Evolutionary conservation across 108 stramenopile species (phyloP), one percentile per base, ranked within the genome.

Genomic region (Fragilaria crotonensis): DNA sequence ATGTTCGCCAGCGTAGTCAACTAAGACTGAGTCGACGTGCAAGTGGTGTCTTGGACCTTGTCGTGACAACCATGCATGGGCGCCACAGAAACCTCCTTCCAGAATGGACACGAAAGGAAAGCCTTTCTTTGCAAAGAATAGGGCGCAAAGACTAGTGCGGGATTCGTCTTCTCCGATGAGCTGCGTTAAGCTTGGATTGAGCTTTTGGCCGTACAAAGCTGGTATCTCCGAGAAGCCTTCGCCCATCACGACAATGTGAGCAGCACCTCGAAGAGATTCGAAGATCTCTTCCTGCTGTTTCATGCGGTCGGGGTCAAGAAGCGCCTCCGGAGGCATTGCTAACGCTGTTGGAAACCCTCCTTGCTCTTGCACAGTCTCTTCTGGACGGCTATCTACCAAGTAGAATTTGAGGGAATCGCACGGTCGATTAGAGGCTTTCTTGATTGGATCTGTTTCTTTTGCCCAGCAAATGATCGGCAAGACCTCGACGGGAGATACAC

Each of bases 31-130:
- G 5, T 76, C 58, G 18, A 72, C 80, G 3, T 62, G 28, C 33
- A 89, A 47, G 23, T 66, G 57, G 44, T 65, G 22, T 5, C 62
- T 52, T 25, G 66, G 71, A 18, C 83, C 83, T 11, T 82, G 72
- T 52, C 87, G 69, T 29, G 71, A 75, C 14, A 94, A 68, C 63
- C 73, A 94, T n/a, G 87, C 65, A 60, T 94, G 93, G 11, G 83
- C 82, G 11, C 79, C 77, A 25, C 83, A 89, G 62, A 94, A 94
- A 2, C 93, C 93, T 17, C 95, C 95, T 27, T 87, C 85, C n/a
- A 95, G 61, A 17, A 93, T 57, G 18, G 87, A 89, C n/a, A 96
- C 90, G 65, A 89, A 96, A 5, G 93, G 93, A 64, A 92, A 96
- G 0, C 93, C 95, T 61, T 70, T 80, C 64, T 93, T 94, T 22